Percentiles rank a stretch among this genome's conserved stretches.
Evolutionary conservation across 208 protist species (phyloP).

Genomic region (Acanthamoeba triangularis): DNA sequence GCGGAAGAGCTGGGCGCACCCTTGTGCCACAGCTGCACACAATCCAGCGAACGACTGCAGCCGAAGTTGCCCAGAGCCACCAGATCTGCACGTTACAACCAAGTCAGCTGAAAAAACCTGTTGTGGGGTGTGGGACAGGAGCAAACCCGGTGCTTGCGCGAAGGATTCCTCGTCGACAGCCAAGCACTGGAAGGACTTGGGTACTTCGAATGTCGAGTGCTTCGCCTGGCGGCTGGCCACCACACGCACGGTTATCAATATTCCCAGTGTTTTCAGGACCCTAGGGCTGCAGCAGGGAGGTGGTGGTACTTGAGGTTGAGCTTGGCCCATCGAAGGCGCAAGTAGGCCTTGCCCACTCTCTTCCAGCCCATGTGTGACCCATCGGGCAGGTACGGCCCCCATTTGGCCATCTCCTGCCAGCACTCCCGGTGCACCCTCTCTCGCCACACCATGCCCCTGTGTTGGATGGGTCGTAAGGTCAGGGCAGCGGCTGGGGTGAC

Average conservation of each 20-base stretch:
- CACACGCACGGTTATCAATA: no score
- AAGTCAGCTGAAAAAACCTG: no score
- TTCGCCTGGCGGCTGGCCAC: not conserved
- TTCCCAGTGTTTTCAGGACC: no score
- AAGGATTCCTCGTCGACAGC: not conserved
- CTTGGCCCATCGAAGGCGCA: not conserved
- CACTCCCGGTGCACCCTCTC: not conserved
- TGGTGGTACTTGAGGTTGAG: not conserved
- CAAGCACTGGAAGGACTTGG: not conserved
- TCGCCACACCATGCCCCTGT: constrained; percentile 12
- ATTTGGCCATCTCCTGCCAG: not conserved
- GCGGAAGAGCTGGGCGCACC: no score
- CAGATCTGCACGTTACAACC: not conserved
- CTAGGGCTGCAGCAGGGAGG: not conserved
- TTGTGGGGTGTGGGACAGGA: no score
- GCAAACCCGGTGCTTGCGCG: not conserved
- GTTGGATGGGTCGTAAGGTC: not conserved
- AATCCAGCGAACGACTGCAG: not conserved
- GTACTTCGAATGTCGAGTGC: not conserved
- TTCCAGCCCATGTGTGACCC: not conserved
- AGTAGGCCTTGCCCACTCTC: not conserved
- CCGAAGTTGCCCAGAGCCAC: not conserved
- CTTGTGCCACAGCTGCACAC: not conserved
- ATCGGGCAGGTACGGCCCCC: not conserved
- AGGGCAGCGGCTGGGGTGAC: not conserved